Percentiles rank a stretch among this genome's conserved stretches.
These are phyloP conservation scores for Lunasporangiospora selenospora DNA, from an alignment of 192 early-diverging fungal species.

Conservation along the genomic window DNA sequence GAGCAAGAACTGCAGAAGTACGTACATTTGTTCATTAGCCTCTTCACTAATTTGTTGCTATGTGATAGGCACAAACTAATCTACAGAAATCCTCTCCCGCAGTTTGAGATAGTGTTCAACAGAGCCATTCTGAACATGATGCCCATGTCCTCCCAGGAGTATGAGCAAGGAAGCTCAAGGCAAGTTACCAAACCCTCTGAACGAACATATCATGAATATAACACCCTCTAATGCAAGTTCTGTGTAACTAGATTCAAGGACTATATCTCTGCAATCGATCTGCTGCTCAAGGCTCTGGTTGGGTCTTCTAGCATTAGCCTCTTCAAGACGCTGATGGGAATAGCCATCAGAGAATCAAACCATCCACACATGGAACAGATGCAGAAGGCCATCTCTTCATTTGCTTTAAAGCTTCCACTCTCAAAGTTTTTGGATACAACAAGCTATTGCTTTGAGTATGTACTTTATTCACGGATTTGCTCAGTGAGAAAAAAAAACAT, in stretches of 20 bases:
- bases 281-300: slow-evolving; percentile 57
- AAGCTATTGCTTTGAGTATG: slow-evolving; percentile 54
- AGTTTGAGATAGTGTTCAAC: slow-evolving; percentile 48
- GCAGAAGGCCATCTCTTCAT: slow-evolving; percentile 34
- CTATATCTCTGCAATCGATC: slow-evolving; percentile 59
- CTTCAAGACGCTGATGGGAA: slow-evolving; percentile 57
- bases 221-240: not conserved
- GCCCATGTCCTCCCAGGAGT: slow-evolving; percentile 25
- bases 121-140: slow-evolving; percentile 53
- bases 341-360: slow-evolving; percentile 60
- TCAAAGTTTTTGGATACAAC: slow-evolving; percentile 49
- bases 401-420: slow-evolving; percentile 40
- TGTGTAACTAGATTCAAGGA: slow-evolving; percentile 50
- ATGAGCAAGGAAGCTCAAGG: slow-evolving; percentile 36
- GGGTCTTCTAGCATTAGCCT: slow-evolving; percentile 47
- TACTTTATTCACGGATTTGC: no score
- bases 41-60: not conserved
- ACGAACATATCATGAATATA: not conserved
- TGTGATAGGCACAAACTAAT: not conserved
- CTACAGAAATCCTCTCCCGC: not conserved
- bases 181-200: slow-evolving; percentile 11
- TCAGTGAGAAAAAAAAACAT: no score
- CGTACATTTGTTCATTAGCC: not conserved
- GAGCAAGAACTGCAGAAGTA: slow-evolving; percentile 30
- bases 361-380: slow-evolving; percentile 55